Evolutionary conservation across 2,329 filamentous ascomycete genomes (phyloP).

Genomic region (Xylariaceae sp.): DNA sequence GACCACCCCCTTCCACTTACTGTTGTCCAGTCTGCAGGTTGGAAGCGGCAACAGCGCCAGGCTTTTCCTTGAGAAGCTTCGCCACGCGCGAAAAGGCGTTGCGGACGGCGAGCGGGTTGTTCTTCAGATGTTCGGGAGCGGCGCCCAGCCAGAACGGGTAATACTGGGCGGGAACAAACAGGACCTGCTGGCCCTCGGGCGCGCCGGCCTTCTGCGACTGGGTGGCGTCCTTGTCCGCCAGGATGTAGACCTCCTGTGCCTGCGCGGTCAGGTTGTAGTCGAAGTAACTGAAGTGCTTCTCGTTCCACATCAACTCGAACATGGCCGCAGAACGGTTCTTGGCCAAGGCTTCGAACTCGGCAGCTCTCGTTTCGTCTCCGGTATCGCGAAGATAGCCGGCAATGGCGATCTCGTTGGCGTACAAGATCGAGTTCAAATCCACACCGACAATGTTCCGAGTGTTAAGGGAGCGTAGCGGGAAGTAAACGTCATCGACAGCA

Average conservation of each 20-base stretch:
- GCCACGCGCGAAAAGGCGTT: conserved; percentile 49
- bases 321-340: conserved; percentile 54
- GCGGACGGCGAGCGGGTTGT: conserved; percentile 53
- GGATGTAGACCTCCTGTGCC: conserved; percentile 50
- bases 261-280: conserved; percentile 61
- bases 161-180: conserved; percentile 55
- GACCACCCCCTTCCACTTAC: conserved; percentile 5
- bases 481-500: conserved; percentile 55
- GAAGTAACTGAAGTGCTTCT: conserved; percentile 58
- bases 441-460: conserved; percentile 54
- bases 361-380: conserved; percentile 46
- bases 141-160: conserved; percentile 67
- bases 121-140: conserved; percentile 50
- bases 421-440: conserved; percentile 64
- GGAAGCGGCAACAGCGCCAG: conserved; percentile 57
- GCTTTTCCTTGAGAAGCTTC: conserved; percentile 44
- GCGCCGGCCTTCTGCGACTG: conserved; percentile 39
- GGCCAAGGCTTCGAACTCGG: conserved; percentile 46
- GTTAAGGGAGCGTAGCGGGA: conserved; percentile 60
- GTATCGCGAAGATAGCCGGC: conserved; percentile 46
- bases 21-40: conserved; percentile 53
- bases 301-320: conserved; percentile 59
- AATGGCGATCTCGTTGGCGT: conserved; percentile 58
- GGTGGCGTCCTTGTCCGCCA: conserved; percentile 42
- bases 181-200: conserved; percentile 50